Conservation (phyloP, 768 basidiomycete species). For the Leccinum variicolor region DNA sequence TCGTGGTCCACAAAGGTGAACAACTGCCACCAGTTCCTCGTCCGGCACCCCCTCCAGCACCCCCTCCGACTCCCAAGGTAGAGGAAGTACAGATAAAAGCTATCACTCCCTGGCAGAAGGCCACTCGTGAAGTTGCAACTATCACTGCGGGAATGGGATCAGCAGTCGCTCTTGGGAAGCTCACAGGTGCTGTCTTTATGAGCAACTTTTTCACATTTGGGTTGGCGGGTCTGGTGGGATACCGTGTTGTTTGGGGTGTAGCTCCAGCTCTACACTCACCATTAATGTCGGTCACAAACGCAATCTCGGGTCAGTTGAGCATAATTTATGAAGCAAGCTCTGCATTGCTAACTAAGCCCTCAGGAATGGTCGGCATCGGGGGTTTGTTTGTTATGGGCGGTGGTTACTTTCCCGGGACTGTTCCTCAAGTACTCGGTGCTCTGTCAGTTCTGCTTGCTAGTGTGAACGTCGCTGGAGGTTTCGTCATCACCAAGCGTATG, state of each 20-base stretch:
- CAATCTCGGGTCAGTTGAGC: conserved; percentile 63
- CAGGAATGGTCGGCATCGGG: conserved; percentile 76
- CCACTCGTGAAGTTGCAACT: conserved; percentile 66
- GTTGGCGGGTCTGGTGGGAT: conserved; percentile 80
- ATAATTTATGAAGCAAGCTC: conserved; percentile 6
- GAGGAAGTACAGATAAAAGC: conserved; percentile 46
- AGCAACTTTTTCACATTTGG: conserved; percentile 87
- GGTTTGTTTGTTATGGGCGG: conserved; percentile 92
- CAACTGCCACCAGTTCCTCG: conserved; percentile 67
- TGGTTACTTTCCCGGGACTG: conserved; percentile 75
- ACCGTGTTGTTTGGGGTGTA: conserved; percentile 88
- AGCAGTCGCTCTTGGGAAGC: conserved; percentile 68
- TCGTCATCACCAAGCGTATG: conserved; percentile 89
- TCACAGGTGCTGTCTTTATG: conserved; percentile 83
- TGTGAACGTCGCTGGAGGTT: conserved; percentile 86
- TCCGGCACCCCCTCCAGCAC: conserved; percentile 57
- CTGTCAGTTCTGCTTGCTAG: conserved; percentile 83
- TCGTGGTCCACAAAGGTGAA: conserved; percentile 68
- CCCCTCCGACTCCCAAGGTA: conserved; percentile 49
- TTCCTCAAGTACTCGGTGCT: conserved; percentile 78
- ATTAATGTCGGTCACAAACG: conserved; percentile 88
- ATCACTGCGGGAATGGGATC: conserved; percentile 78
- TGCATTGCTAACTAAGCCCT: neutral
- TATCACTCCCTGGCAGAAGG: conserved; percentile 86
- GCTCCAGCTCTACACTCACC: conserved; percentile 86